Base-by-base conservation (phyloP, 2,329 filamentous ascomycete genomes). In the Alternaria ethzedia region DNA sequence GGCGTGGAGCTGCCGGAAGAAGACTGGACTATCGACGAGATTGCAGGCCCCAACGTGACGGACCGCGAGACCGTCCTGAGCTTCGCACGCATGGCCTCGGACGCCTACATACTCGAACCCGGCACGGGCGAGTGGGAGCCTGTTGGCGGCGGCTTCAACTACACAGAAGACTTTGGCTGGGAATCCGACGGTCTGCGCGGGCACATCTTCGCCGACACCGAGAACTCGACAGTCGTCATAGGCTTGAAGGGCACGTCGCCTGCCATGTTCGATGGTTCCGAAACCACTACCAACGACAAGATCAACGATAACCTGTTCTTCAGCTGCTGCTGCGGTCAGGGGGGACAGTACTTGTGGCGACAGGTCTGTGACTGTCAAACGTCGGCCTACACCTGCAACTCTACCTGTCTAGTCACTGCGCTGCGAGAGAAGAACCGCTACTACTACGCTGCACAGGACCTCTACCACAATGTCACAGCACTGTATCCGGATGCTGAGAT, bases 251-350 rank as follows among this genome's bases (percentile, higher is more conserved):
- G 95, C 57, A 97, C 94, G 0, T 92, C 82, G 9, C 88, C 91
- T 2, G 95, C 96, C 12, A 90, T 98, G 4, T 98, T 97, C 76
- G 95, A 98, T 78, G 96, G 96, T n/a, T 92, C 95, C 41, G 95
- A 94, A 55, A 98, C 96, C 1, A 98, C 95, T 0, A 97, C 94
- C 25, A 97, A 97, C 71, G 96, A 99, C 82, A 99, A 99, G 83
- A 85, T 94, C 75, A 99, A 98, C 78, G 96, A 99, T 81, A 99
- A 99, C 77, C 85, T 99, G 10, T 97, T 97, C 81, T 97, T 97
- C 82, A 97, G 94, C 76, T 99, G 96, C 82, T 99, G 96, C 80
- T 99, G 96, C 81, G 96, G 89, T 5, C 94, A 97, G 81, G 94
- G 96, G 72, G 94, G 94, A 0, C 93, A 94, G 68, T 94, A 90